These are phyloP conservation scores for Agaricus sinodeliciosus DNA, from an alignment of 768 basidiomycete genomes.

Conservation along the genomic window DNA sequence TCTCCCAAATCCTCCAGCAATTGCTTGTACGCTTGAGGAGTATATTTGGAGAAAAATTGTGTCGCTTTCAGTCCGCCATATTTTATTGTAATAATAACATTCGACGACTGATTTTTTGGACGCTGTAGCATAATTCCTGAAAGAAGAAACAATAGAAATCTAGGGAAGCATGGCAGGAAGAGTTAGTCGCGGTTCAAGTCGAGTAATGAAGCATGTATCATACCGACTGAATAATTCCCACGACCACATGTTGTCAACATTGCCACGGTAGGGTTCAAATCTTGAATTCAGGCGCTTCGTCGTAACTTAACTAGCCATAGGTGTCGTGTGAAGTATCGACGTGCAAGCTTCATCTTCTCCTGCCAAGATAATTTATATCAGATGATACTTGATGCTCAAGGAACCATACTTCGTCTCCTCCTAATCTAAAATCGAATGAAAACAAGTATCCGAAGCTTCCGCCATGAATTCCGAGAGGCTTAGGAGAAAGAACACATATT, in stretches of 20 bases:
- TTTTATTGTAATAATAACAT: slow-evolving; percentile 24
- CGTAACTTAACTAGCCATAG: too few species aligned
- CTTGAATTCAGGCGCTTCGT: too few species aligned
- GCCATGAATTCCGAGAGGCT: neutral
- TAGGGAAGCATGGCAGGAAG: neutral
- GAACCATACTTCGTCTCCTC: too few species aligned
- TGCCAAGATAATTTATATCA: too few species aligned
- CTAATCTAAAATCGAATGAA: too few species aligned
- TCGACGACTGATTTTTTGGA: neutral
- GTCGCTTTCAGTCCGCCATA: slow-evolving; percentile 31
- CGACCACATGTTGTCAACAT: neutral
- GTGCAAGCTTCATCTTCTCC: too few species aligned
- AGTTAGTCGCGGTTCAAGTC: neutral
- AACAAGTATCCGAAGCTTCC: too few species aligned
- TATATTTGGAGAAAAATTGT: slow-evolving; percentile 25
- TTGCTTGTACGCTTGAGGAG: slow-evolving; percentile 18
- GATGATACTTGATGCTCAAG: too few species aligned
- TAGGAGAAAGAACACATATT: too few species aligned
- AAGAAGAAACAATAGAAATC: neutral
- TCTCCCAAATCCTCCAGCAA: slow-evolving; percentile 26
- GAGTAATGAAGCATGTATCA: too few species aligned
- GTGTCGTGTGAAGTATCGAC: too few species aligned
- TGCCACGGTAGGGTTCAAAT: too few species aligned
- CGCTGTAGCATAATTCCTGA: neutral
- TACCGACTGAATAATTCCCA: neutral